Base-by-base conservation (phyloP, 306 rosid genomes). In the Prunus mongolica region DNA sequence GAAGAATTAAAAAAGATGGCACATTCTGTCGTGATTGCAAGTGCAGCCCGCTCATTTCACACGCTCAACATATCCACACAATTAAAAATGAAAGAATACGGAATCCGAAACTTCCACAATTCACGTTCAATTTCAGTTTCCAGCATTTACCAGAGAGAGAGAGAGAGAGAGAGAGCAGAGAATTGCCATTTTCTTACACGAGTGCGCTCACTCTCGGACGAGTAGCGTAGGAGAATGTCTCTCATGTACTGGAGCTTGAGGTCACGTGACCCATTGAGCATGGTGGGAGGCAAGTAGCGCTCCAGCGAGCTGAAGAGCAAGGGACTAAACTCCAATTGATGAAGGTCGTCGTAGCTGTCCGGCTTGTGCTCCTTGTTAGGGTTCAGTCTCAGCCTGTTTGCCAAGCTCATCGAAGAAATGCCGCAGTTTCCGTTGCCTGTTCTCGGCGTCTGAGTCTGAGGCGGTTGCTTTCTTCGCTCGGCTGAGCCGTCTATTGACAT, bases 261-360 rank as follows among this genome's bases (percentile, higher is more conserved):
- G 14, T 92, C 97, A 3, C 96, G 95, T 1, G 96, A 51, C 3
- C 57, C 83, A 79, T 56, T 64, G 74, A 90, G 95, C 88, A 92
- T 71, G 64, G 77, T 74, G 18, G 72, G 77, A 61, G 98, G 97
- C 74, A 95, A 78, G 84, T 95, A 86, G 74, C 72, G 88, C 80
- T 95, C 98, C 18, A 95, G 97, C 22, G 90, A 86, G 82, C 87
- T 88, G 85, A 89, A 89, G n/a, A 95, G 88, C 6, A 88, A 84
- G 13, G 93, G 98, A 55, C 87, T 86, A 79, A 90, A 92, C 57
- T 90, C 97, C 87, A 85, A 76, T 71, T 78, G 87, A 57, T 80
- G 84, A 45, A 95, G 74, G 74, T 87, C 98, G 13, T 89, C 96
- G 50, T 95, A 95, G 79, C 76, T 88, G 6, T 95, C 98, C 12